These are phyloP conservation scores for Aspergillus oerlinghausenensis DNA, from an alignment of 2,329 filamentous ascomycete species.

Conservation along the genomic window DNA sequence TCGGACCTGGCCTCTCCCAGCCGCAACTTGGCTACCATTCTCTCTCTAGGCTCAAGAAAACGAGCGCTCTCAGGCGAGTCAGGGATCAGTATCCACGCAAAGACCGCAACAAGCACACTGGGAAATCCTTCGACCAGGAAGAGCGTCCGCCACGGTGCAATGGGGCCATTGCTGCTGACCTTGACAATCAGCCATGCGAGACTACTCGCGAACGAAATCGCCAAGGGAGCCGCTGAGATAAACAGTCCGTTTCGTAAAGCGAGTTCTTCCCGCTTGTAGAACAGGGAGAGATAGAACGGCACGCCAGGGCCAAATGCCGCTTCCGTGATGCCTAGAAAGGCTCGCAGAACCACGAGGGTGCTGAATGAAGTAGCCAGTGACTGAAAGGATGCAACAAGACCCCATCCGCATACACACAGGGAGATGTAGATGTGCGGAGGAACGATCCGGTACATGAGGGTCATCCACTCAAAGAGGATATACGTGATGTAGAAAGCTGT, in stretches of 20 bases:
- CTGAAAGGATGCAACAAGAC: constrained; percentile 71
- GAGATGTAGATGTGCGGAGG: constrained; percentile 59
- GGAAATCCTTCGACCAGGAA: constrained; percentile 85
- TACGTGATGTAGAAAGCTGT: constrained; percentile 63
- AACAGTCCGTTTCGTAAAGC: constrained; percentile 83
- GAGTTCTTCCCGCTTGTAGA: constrained; percentile 64
- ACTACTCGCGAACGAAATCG: constrained; percentile 66
- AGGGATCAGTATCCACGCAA: constrained; percentile 71
- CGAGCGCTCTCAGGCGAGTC: constrained; percentile 65
- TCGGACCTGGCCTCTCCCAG: constrained; percentile 51
- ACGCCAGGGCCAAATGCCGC: constrained; percentile 61
- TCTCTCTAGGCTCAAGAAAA: constrained; percentile 60
- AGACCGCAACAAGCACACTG: constrained; percentile 67
- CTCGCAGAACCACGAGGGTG: constrained; percentile 46
- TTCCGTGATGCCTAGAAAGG: constrained; percentile 52
- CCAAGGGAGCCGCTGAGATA: constrained; percentile 66
- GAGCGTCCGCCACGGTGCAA: constrained; percentile 79
- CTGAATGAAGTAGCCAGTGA: constrained; percentile 59
- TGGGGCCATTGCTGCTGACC: constrained; percentile 59
- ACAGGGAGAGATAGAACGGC: constrained; percentile 61
- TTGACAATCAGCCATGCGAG: constrained; percentile 73
- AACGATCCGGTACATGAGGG: constrained; percentile 56
- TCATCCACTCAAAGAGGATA: constrained; percentile 64
- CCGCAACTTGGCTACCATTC: constrained; percentile 66
- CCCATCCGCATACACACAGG: constrained; percentile 68